A percentile compares a stretch with the other conserved stretches of the same genome.
Evolutionary conservation across 2,329 filamentous ascomycete genomes (phyloP).

Genomic region (Trichothecium sympodiale): DNA sequence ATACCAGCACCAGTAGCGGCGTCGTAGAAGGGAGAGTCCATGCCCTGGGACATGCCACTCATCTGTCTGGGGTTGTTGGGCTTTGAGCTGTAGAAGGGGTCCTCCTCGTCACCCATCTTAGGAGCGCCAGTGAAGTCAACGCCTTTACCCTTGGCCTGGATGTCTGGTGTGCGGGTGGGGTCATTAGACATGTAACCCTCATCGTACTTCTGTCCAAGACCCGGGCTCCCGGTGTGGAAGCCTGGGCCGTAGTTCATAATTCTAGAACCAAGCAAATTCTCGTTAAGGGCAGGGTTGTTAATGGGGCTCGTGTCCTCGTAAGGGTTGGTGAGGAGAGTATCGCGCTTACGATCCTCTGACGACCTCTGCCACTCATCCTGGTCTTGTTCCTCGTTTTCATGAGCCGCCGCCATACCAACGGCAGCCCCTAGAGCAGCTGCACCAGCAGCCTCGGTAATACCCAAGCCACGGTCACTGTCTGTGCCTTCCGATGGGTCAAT

Average conservation of each 20-base stretch:
- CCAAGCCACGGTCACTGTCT: slow-evolving; percentile 22
- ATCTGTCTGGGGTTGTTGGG: slow-evolving; percentile 48
- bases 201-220: slow-evolving; percentile 53
- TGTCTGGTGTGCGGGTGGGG: slow-evolving; percentile 40
- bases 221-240: slow-evolving; percentile 44
- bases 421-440: slow-evolving; percentile 42
- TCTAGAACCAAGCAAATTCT: slow-evolving; percentile 32
- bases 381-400: slow-evolving; percentile 46
- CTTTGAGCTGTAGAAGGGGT: slow-evolving; percentile 54
- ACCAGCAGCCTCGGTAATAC: slow-evolving; percentile 39
- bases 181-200: slow-evolving; percentile 86
- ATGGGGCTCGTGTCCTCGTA: slow-evolving; percentile 56
- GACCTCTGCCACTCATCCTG: slow-evolving; percentile 54
- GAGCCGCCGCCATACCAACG: slow-evolving; percentile 30
- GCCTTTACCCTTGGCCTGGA: slow-evolving; percentile 44
- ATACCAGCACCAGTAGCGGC: slow-evolving; percentile 77
- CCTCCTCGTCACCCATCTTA: slow-evolving; percentile 38
- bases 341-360: slow-evolving; percentile 52
- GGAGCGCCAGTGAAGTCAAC: slow-evolving; percentile 39
- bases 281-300: slow-evolving; percentile 40
- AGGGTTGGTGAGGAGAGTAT: slow-evolving; percentile 56
- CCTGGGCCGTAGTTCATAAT: slow-evolving; percentile 31
- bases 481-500: slow-evolving; percentile 21
- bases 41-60: slow-evolving; percentile 85
- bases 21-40: slow-evolving; percentile 84